A percentile compares a stretch with the other conserved stretches of the same genome.
These are phyloP conservation scores for Neospora caninum DNA, from an alignment of 169 alveolate species.

Conservation along the genomic window DNA sequence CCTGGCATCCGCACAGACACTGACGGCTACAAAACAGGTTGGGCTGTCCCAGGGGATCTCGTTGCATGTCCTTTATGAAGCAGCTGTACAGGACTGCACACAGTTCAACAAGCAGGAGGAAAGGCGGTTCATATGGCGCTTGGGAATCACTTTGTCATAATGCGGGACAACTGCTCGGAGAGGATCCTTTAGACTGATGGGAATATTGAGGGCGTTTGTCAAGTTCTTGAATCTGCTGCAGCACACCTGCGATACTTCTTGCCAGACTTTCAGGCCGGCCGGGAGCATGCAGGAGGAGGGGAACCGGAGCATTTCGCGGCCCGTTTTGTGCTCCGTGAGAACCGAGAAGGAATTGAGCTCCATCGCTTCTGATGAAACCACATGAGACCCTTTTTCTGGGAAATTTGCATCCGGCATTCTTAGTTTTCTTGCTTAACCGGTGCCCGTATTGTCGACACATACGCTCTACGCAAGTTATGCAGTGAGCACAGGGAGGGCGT, in stretches of 20 bases:
- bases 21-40: slow-evolving; percentile 40
- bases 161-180: slow-evolving; percentile 55
- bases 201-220: slow-evolving; percentile 52
- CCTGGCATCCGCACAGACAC: slow-evolving; percentile 48
- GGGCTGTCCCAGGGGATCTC: slow-evolving; percentile 49
- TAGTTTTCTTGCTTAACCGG: neutral
- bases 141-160: slow-evolving; percentile 41
- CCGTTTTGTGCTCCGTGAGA: slow-evolving; percentile 49
- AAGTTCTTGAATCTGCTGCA: slow-evolving; percentile 56
- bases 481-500: neutral
- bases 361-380: slow-evolving; percentile 1
- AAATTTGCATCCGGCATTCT: neutral
- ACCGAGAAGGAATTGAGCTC: slow-evolving; percentile 54
- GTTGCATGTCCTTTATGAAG: slow-evolving; percentile 43
- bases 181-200: slow-evolving; percentile 52
- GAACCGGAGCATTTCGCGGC: neutral
- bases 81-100: slow-evolving; percentile 60
- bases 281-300: slow-evolving; percentile 3
- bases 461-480: neutral
- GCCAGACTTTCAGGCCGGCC: slow-evolving; percentile 25
- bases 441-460: neutral
- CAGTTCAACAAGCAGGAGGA: slow-evolving; percentile 59
- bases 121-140: slow-evolving; percentile 49
- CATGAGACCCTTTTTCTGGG: neutral
- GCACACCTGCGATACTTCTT: slow-evolving; percentile 58